phyloP scores from a whole-genome alignment of 345 rosid species.

The Corchorus capsularis region DNA sequence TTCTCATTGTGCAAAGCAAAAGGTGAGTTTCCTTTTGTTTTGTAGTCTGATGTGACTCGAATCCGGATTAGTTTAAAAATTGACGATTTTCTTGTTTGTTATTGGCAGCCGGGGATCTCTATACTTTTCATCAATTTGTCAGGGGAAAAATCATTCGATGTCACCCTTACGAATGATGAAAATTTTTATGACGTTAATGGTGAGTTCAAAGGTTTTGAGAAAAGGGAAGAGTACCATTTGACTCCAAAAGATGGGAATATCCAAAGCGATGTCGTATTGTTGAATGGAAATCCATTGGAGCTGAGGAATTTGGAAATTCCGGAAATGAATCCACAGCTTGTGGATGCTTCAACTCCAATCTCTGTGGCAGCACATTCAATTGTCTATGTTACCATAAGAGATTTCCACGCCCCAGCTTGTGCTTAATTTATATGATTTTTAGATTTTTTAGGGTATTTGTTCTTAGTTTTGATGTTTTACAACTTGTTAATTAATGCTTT shows the following conservation, averaged over 20 bases:
- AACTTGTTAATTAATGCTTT: too few species aligned
- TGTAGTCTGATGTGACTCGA: too few species aligned
- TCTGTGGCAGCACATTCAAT: constrained; percentile 42
- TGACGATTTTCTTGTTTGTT: neutral
- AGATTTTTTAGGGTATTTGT: neutral
- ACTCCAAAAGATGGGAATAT: constrained; percentile 57
- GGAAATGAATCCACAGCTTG: constrained; percentile 42
- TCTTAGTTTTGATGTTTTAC: too few species aligned
- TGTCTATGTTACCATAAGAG: constrained; percentile 40
- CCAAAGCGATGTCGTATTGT: constrained; percentile 52
- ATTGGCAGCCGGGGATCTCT: constrained; percentile 45
- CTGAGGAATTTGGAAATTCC: constrained; percentile 52
- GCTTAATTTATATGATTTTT: constrained; percentile 25
- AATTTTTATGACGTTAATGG: constrained; percentile 17
- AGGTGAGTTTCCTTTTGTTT: constrained; percentile 25
- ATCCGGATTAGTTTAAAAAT: too few species aligned
- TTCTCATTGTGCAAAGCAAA: constrained; percentile 54
- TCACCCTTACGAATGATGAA: constrained; percentile 37
- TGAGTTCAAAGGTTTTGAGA: neutral
- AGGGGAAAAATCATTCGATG: constrained; percentile 35
- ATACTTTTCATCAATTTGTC: constrained; percentile 55
- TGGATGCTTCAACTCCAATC: constrained; percentile 36
- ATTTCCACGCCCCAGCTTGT: constrained; percentile 59
- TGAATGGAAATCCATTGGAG: constrained; percentile 53
- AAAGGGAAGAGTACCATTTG: constrained; percentile 65